Base-by-base conservation (phyloP, 139 green algal genomes). In the Helicosporidium sp. region DNA sequence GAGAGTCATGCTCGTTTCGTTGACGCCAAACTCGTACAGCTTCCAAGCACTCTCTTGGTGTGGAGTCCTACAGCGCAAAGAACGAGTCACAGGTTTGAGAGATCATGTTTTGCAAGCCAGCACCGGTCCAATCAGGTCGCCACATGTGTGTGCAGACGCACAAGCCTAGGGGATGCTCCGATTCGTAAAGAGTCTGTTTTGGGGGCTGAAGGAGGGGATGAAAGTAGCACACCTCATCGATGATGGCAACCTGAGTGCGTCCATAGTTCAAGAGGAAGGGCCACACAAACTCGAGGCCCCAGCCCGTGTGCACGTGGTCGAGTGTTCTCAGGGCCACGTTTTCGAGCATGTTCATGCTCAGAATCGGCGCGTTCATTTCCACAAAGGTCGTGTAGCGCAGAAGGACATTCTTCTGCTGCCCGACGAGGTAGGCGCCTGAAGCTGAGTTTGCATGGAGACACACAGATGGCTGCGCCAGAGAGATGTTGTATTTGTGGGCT, bases 211-310 rank as follows among this genome's bases (percentile, higher is more conserved):
- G 25, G n/a, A 37, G 27, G 8, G 49, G 48, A 27, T 70, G 61
- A 5, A 45, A 31, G 44, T 69, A 46, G 39, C 61, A 70, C 24
- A 61, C 61, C 15, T 62, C 57, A 12, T 70, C 61, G 17, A 70
- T 68, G 19, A 70, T 45, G 1, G 44, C 61, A 10, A 70, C 41
- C 4, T 48, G 26, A 16, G 57, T 44, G 24, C 48, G 42, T 2
- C 58, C 58, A 27, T 63, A 70, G 17, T 49, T 26, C 22, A 70
- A 39, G 37, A 69, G 31, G 44, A 58, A 69, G 25, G 61, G 61
- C 55, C 55, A 59, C 18, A 37, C 20, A 18, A 25, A 52, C 35
- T 58, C 41, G 35, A 61, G n/a, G 3, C 59, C 59, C 57, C 58
- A 58, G 16, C 57, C 57, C n/a, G 34, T 53, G 42, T 50, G 52